A percentile compares a stretch with the other conserved stretches of the same genome.
Conservation (phyloP, 176 grass and related monocot genomes). For the Elaeis guineensis region DNA sequence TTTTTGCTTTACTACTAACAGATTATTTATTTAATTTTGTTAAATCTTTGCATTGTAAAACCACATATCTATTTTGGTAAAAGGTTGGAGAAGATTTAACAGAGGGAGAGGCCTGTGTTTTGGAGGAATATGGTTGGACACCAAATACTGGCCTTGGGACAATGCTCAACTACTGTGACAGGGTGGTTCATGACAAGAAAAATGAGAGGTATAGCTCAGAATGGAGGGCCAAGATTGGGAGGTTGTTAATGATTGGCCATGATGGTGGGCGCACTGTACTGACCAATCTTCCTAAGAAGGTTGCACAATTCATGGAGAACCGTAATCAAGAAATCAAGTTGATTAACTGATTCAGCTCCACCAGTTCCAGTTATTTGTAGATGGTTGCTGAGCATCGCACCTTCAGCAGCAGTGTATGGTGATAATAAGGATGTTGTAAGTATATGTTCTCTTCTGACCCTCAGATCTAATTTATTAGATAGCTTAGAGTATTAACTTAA, state of each 20-base stretch:
- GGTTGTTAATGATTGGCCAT: constrained; percentile 57
- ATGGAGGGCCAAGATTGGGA: constrained; percentile 77
- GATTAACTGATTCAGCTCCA: too few species aligned
- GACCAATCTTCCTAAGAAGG: constrained; percentile 26
- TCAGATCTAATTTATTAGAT: too few species aligned
- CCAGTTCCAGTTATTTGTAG: too few species aligned
- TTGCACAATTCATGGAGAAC: constrained; percentile 15
- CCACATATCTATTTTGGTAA: too few species aligned
- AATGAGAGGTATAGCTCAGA: constrained; percentile 37
- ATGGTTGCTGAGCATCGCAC: too few species aligned
- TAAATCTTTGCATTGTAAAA: too few species aligned
- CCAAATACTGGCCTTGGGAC: constrained; percentile 60
- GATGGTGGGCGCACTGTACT: constrained; percentile 37
- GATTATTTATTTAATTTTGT: too few species aligned
- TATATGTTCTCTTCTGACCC: too few species aligned
- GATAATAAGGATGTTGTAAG: too few species aligned
- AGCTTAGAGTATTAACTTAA: too few species aligned
- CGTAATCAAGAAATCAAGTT: constrained; percentile 19
- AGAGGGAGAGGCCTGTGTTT: constrained; percentile 47
- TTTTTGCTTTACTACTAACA: too few species aligned
- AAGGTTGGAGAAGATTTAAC: constrained; percentile 71
- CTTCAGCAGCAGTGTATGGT: too few species aligned
- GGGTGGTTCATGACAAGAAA: constrained; percentile 76
- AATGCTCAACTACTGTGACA: constrained; percentile 70
- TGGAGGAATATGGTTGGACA: constrained; percentile 83